phyloP scores from a whole-genome alignment of 768 basidiomycete genomes.

The Erythrobasidium yunnanense region DNA sequence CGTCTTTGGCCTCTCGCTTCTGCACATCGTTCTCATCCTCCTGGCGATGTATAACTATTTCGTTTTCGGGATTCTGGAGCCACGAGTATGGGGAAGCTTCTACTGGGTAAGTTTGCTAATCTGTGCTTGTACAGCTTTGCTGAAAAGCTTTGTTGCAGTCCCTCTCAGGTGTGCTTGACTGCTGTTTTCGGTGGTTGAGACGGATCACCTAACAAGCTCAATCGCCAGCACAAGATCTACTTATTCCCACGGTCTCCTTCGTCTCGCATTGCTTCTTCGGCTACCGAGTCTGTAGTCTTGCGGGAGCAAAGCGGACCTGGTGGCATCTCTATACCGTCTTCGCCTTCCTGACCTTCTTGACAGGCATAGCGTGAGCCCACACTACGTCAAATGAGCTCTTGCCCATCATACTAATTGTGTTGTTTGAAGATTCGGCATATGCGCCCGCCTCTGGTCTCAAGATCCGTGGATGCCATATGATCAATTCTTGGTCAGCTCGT shows the following conservation, averaged over 20 bases:
- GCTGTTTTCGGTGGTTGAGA: too few relatives aligned
- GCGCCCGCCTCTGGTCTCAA: slow-evolving; percentile 3
- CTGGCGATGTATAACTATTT: slow-evolving; percentile 11
- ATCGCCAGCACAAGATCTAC: slow-evolving; percentile 1
- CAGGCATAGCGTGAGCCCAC: slow-evolving; percentile 1
- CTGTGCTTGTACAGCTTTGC: neutral
- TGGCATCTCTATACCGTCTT: neutral
- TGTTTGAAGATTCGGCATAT: slow-evolving; percentile 1
- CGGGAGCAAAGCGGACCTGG: neutral
- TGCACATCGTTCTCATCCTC: slow-evolving; percentile 2
- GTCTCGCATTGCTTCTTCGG: slow-evolving; percentile 15
- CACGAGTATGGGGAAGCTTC: slow-evolving; percentile 4
- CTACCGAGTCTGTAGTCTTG: slow-evolving; percentile 5
- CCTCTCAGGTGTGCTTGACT: neutral
- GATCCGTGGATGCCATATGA: slow-evolving; percentile 1
- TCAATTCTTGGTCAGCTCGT: neutral
- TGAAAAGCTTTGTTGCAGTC: neutral
- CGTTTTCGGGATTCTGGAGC: neutral
- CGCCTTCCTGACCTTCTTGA: neutral
- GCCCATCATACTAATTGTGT: neutral
- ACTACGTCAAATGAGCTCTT: neutral
- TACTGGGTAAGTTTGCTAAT: neutral
- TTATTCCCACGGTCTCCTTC: slow-evolving; percentile 10
- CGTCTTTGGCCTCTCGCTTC: neutral
- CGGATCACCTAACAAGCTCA: neutral